Base-by-base conservation (phyloP, 1,284 basidiomycete species). In the Ceratobasidium theobromae region DNA sequence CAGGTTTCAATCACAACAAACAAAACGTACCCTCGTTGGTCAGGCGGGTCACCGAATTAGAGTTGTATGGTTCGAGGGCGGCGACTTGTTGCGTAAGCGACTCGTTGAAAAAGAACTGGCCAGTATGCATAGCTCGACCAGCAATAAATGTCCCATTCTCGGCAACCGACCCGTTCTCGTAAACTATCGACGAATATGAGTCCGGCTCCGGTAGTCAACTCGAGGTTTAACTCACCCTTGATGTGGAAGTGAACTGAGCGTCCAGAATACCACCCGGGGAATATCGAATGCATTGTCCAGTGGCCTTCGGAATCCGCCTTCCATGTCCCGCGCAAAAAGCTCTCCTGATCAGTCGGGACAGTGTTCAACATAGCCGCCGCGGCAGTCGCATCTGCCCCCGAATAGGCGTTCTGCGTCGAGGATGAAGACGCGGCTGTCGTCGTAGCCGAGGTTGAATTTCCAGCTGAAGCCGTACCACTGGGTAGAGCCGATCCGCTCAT, bases 251-350 rank as follows among this genome's bases (percentile, higher is more conserved):
- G 66, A 25, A 60, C 38, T 23, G 58, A 40, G 8, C 66, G 57
- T 16, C 58, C 58, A 21, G 48, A 53, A 28, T 67, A 67, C 40
- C 77, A 88, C 0, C 86, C 87, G 3, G 88, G 87, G 77, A 86
- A 88, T 71, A 89, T 85, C 21, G 83, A 82, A 78, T 79, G 83
- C 71, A 89, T 86, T 68, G 86, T 82, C 1, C 82, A 82, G 12
- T 89, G 84, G 27, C 87, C 88, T 69, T 85, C 83, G 67, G 75
- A 75, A 74, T 88, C 83, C 0, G 88, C 88, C 1, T 83, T 80
- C 80, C 82, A 86, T 25, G 87, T 86, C 4, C 85, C 88, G 18
- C 87, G 79, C 14, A 88, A 76, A 79, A 82, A 89, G 12, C 75
- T 77, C 69, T 78, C 77, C 14, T 52, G 48, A 27, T 64, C 49